These are phyloP conservation scores for Coemansia sp. DNA, from an alignment of 192 early-diverging fungal species.

Conservation along the genomic window DNA sequence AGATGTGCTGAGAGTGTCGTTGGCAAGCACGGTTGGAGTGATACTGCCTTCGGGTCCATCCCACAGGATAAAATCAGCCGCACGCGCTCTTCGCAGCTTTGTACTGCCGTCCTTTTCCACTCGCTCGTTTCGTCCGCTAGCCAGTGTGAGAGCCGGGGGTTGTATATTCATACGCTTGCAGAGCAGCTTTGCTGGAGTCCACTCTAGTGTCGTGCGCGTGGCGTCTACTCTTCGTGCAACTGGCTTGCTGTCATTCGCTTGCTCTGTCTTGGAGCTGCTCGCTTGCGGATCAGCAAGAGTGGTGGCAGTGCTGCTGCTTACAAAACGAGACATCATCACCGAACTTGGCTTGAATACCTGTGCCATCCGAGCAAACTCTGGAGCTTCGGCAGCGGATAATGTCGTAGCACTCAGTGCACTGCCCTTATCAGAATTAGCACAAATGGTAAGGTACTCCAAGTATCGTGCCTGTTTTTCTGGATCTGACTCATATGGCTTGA, in stretches of 20 bases:
- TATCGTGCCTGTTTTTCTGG: constrained; percentile 13
- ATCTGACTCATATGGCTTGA: constrained; percentile 13
- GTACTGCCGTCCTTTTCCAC: neutral
- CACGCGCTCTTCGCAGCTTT: constrained; percentile 11
- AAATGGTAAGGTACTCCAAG: constrained; percentile 2
- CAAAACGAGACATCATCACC: constrained; percentile 29
- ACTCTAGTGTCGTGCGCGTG: constrained; percentile 18
- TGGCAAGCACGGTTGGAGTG: constrained; percentile 12
- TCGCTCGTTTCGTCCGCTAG: neutral
- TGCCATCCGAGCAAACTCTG: constrained; percentile 19
- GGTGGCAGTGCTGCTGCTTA: neutral
- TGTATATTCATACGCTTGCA: constrained; percentile 40
- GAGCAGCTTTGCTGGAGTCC: constrained; percentile 28
- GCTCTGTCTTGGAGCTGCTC: neutral
- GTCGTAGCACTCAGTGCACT: neutral
- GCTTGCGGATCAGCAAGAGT: neutral
- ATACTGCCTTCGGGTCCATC: neutral
- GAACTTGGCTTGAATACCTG: constrained; percentile 5
- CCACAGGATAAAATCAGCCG: constrained; percentile 34
- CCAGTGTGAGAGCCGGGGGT: constrained; percentile 14
- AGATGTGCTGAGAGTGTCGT: neutral
- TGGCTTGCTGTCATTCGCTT: neutral
- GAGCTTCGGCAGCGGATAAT: neutral
- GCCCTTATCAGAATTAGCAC: neutral
- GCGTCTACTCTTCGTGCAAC: neutral